phyloP scores from a whole-genome alignment of 768 basidiomycete species.

The Leccinum rimulosum region DNA sequence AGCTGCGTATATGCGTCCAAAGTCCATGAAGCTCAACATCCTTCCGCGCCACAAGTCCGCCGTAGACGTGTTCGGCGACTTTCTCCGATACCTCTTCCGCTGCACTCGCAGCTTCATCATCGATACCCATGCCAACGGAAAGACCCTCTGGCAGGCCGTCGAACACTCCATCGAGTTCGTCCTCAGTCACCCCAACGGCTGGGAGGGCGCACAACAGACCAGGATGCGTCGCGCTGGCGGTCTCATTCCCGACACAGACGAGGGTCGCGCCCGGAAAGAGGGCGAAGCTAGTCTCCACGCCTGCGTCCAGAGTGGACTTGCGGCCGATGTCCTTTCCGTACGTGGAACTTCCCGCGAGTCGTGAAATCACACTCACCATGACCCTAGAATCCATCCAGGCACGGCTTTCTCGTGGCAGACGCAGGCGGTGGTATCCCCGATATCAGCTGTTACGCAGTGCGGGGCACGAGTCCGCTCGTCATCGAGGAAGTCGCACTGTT shows the following conservation, averaged over 20 bases:
- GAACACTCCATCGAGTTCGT: slow-evolving; percentile 72
- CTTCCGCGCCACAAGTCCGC: slow-evolving; percentile 67
- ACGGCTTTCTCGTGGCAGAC: slow-evolving; percentile 78
- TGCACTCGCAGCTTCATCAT: slow-evolving; percentile 75
- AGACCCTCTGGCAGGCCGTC: slow-evolving; percentile 64
- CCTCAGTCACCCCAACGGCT: slow-evolving; percentile 77
- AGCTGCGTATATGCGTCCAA: slow-evolving; percentile 72
- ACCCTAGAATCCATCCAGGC: slow-evolving; percentile 63
- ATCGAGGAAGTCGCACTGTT: slow-evolving; percentile 85
- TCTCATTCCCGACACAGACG: slow-evolving; percentile 73
- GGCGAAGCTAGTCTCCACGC: slow-evolving; percentile 83
- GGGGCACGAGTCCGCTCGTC: slow-evolving; percentile 63
- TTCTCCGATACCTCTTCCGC: slow-evolving; percentile 67
- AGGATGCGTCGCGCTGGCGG: slow-evolving; percentile 74
- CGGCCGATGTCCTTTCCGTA: slow-evolving; percentile 74
- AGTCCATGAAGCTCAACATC: slow-evolving; percentile 74
- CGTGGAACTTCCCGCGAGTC: slow-evolving; percentile 18
- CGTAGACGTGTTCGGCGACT: slow-evolving; percentile 78
- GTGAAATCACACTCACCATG: neutral
- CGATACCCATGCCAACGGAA: slow-evolving; percentile 81
- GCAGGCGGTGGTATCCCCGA: slow-evolving; percentile 82
- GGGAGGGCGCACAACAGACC: slow-evolving; percentile 74
- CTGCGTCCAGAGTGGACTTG: slow-evolving; percentile 74
- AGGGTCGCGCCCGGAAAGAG: slow-evolving; percentile 70
- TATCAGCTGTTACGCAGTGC: slow-evolving; percentile 77